Evolutionary conservation across 2,329 filamentous ascomycete genomes (phyloP).

Genomic region (Lanzia echinophila): DNA sequence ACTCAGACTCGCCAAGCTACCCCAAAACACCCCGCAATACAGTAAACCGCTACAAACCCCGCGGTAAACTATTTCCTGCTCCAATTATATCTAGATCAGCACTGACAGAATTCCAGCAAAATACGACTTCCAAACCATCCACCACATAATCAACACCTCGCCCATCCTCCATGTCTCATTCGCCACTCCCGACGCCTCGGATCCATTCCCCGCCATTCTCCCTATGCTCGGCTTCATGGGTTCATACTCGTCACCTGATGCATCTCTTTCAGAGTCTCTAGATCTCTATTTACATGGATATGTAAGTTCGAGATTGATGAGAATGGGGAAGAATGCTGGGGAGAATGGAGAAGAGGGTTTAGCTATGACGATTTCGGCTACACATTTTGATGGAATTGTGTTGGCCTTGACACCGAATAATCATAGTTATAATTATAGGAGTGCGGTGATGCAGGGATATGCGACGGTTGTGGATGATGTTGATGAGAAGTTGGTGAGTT

Average conservation of each 20-base stretch:
- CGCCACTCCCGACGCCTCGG: conserved; percentile 47
- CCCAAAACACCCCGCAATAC: conserved; percentile 1
- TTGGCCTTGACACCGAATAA: conserved; percentile 72
- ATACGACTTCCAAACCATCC: conserved; percentile 68
- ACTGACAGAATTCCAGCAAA: conserved; percentile 40
- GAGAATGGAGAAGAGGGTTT: conserved; percentile 42
- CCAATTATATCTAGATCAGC: neutral
- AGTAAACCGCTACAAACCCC: neutral
- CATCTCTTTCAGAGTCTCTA: conserved; percentile 34
- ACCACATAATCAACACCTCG: conserved; percentile 67
- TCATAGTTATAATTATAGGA: conserved; percentile 83
- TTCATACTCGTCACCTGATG: conserved; percentile 57
- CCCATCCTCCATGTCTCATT: conserved; percentile 77
- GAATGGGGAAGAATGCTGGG: conserved; percentile 24
- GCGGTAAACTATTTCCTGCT: neutral
- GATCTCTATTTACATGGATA: conserved; percentile 83
- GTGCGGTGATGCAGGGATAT: conserved; percentile 65
- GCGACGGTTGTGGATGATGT: conserved; percentile 59
- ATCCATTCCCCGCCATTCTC: conserved; percentile 45
- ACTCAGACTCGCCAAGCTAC: neutral
- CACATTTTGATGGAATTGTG: conserved; percentile 72
- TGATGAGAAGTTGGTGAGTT: conserved; percentile 54
- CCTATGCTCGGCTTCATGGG: conserved; percentile 85
- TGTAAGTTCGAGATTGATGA: conserved; percentile 71
- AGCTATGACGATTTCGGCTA: conserved; percentile 66